Evolutionary conservation across 2,329 filamentous ascomycete species (phyloP), one percentile per base, ranked within the genome.

Genomic region (Claviceps humidiphila): DNA sequence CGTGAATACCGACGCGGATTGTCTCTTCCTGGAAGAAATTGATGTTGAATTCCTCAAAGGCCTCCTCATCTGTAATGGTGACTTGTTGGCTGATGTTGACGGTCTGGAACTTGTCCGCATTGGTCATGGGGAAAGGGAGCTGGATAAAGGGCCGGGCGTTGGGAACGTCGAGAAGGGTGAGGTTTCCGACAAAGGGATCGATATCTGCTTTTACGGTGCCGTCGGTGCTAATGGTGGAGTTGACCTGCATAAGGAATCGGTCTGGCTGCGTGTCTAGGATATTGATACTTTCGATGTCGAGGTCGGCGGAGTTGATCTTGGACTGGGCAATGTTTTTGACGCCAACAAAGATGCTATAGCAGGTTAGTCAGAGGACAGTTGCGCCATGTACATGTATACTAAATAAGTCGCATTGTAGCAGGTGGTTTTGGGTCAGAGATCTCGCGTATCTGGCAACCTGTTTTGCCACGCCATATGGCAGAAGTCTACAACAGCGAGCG

Each of bases 251-350:
- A 53, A 64, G 66, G 61, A 77, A 74, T 44, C 66, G 68, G 47
- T 71, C 60, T 51, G 67, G 58, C 55, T 70, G 58, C 8, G 76
- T 71, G 53, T 76, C 62, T 53, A 71, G 70, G 57, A 81, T 69
- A 14, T 67, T 60, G 61, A 82, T 73, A 54, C 70, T 67, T 59
- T 78, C 68, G 55, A 82, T 71, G 13, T 68, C 66, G 47, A 82
- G 71, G 52, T 70, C 62, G 56, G 78, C 76, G 5, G 70, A 63
- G 59, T 82, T 71, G 55, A 82, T 64, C 64, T 77, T 78, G 51
- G 66, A 54, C 64, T 82, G 79, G 38, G 76, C 76, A 53, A 81
- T 75, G 58, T 72, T 75, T 52, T 77, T 77, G 34, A 82, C 68
- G 41, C 65, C 74, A 47, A 80, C 76, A 51, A 80, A 73, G 61